Conservation (phyloP, 441 rosid species). For the Sinapis alba region DNA sequence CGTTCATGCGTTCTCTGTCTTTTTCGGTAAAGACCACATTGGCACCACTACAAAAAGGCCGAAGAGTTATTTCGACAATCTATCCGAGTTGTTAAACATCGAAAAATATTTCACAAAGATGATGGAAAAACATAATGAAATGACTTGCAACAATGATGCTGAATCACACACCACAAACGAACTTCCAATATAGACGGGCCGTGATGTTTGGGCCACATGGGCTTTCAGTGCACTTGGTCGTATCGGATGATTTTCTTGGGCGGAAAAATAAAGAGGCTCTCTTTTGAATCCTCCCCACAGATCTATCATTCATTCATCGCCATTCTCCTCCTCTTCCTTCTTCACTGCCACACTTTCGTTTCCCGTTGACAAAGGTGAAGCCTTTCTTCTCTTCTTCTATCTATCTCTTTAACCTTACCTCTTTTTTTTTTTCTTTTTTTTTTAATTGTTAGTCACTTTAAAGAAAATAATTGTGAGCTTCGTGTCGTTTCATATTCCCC, state of each 20-base stretch:
- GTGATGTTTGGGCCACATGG: not conserved
- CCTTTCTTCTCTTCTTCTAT: conserved; percentile 3
- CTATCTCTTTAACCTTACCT: conserved; percentile 1
- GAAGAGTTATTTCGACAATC: no score
- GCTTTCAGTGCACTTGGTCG: not conserved
- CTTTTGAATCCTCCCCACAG: conserved; percentile 26
- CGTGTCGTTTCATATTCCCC: conserved; percentile 27
- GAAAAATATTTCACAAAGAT: no score
- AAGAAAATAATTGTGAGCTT: not conserved
- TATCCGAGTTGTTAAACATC: no score
- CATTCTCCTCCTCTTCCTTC: conserved; percentile 1
- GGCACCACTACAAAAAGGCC: no score
- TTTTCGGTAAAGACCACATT: no score
- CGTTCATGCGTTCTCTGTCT: no score
- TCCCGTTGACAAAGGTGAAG: conserved; percentile 36
- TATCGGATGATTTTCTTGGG: conserved; percentile 11
- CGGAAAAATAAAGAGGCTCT: conserved; percentile 33
- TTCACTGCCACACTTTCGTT: conserved; percentile 15
- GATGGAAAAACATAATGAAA: no score
- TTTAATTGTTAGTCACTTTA: not conserved
- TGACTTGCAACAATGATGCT: no score
- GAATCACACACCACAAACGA: not conserved
- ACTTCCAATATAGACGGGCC: not conserved
- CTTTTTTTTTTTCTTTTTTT: not conserved
- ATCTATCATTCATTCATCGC: conserved; percentile 17